phyloP scores from a whole-genome alignment of 2,329 filamentous ascomycete genomes.

The Didymella segeticola region DNA sequence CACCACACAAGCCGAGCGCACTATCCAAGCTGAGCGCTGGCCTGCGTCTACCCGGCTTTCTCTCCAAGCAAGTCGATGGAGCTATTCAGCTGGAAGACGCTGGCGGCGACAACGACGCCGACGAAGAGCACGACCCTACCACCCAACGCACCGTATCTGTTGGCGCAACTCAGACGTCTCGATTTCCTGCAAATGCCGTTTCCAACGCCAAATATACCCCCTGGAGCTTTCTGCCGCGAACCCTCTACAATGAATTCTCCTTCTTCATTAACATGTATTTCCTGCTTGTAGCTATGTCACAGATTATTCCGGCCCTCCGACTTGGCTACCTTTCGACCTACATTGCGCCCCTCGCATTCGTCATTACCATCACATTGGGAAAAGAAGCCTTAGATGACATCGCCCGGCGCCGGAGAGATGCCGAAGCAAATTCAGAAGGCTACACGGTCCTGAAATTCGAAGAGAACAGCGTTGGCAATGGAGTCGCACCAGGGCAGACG shows the following conservation, averaged over 20 bases:
- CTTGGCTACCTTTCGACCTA: conserved; percentile 97
- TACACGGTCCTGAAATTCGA: conserved; percentile 81
- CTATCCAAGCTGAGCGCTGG: conserved; percentile 59
- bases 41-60: conserved; percentile 72
- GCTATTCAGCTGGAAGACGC: conserved; percentile 34
- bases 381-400: conserved; percentile 98
- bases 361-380: conserved; percentile 87
- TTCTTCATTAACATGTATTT: conserved; percentile 99
- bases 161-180: conserved; percentile 73
- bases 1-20: conserved; percentile 36
- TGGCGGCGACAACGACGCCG: conserved; percentile 51
- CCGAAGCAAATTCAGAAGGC: conserved; percentile 90
- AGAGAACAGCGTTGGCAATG: conserved; percentile 55
- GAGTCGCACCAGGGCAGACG: conserved; percentile 39
- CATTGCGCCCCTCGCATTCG: conserved; percentile 88
- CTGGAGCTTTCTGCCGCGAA: conserved; percentile 90
- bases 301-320: conserved; percentile 84
- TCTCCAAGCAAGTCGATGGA: conserved; percentile 48
- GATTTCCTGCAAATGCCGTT: conserved; percentile 88
- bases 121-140: conserved; percentile 63
- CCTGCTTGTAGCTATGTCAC: conserved; percentile 89
- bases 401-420: conserved; percentile 81
- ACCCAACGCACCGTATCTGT: conserved; percentile 78
- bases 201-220: conserved; percentile 98
- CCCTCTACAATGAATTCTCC: conserved; percentile 97